Conservation (phyloP, 306 rosid species). For the Castanea mollissima region DNA sequence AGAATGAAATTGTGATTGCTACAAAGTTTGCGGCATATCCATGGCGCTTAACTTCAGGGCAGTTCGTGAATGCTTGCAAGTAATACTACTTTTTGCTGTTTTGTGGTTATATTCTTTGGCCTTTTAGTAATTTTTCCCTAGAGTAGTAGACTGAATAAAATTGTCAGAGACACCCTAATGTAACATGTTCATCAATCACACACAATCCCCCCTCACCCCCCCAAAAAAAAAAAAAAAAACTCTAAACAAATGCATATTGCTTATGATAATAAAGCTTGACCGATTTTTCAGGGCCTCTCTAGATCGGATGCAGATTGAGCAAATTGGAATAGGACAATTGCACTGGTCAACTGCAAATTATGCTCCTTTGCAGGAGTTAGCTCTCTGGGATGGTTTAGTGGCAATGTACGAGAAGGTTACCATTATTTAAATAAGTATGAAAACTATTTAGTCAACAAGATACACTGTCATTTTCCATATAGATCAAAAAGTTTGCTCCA, state of each 20-base stretch:
- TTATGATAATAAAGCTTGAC: slow-evolving; percentile 12
- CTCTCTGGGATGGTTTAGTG: slow-evolving; percentile 96
- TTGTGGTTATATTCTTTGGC: background rate
- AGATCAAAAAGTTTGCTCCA: background rate
- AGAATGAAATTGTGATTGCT: slow-evolving; percentile 69
- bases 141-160: background rate
- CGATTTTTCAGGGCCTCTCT: slow-evolving; percentile 67
- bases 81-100: slow-evolving; percentile 11
- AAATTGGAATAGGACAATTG: slow-evolving; percentile 88
- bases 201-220: background rate
- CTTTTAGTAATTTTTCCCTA: background rate
- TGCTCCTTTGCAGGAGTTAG: slow-evolving; percentile 84
- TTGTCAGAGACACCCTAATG: background rate
- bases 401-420: slow-evolving; percentile 96
- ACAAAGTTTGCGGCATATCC: slow-evolving; percentile 98
- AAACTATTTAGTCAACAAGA: slow-evolving; percentile 6
- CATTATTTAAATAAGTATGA: slow-evolving; percentile 24
- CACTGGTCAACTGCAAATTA: slow-evolving; percentile 98
- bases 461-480: slow-evolving; percentile 1
- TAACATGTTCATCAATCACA: background rate
- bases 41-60: slow-evolving; percentile 87
- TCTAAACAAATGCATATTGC: background rate
- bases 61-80: slow-evolving; percentile 95
- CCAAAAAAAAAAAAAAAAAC: background rate
- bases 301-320: slow-evolving; percentile 78